phyloP scores from a whole-genome alignment of 73 alveolate species.

The Halteria grandinella region DNA sequence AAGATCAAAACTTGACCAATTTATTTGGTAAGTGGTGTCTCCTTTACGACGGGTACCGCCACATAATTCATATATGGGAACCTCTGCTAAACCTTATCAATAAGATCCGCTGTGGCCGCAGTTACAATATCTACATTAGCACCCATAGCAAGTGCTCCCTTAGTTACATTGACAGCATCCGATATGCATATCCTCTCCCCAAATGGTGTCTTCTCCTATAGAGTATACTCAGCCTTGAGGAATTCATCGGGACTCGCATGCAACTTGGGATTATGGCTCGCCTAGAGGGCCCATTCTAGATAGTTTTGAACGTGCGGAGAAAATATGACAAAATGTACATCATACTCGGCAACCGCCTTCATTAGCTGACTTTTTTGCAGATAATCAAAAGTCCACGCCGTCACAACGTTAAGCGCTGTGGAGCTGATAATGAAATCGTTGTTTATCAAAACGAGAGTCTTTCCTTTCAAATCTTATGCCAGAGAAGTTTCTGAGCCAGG shows the following conservation, averaged over 20 bases:
- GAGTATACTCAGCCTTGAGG: neutral
- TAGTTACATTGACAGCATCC: no score
- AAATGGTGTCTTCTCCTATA: slow-evolving; percentile 25
- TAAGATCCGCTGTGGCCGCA: no score
- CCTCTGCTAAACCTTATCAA: no score
- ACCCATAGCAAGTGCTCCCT: no score
- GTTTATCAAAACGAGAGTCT: slow-evolving; percentile 24
- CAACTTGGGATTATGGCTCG: neutral
- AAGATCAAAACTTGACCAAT: no score
- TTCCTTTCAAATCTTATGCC: slow-evolving; percentile 1
- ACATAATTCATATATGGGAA: no score
- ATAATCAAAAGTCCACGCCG: slow-evolving; percentile 33
- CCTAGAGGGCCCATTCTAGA: slow-evolving; percentile 7
- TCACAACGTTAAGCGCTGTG: slow-evolving; percentile 4
- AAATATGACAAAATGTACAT: slow-evolving; percentile 25
- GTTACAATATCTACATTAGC: no score
- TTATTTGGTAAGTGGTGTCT: no score
- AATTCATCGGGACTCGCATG: neutral
- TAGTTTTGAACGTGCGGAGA: slow-evolving; percentile 30
- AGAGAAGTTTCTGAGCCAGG: neutral
- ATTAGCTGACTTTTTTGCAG: slow-evolving; percentile 1
- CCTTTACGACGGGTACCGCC: no score
- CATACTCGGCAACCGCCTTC: slow-evolving; percentile 25
- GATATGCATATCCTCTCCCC: no score
- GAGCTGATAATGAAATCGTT: slow-evolving; percentile 9